Evolutionary conservation across 2,329 filamentous ascomycete genomes (phyloP), one percentile per base, ranked within the genome.

Genomic region (Lachnellula willkommii): DNA sequence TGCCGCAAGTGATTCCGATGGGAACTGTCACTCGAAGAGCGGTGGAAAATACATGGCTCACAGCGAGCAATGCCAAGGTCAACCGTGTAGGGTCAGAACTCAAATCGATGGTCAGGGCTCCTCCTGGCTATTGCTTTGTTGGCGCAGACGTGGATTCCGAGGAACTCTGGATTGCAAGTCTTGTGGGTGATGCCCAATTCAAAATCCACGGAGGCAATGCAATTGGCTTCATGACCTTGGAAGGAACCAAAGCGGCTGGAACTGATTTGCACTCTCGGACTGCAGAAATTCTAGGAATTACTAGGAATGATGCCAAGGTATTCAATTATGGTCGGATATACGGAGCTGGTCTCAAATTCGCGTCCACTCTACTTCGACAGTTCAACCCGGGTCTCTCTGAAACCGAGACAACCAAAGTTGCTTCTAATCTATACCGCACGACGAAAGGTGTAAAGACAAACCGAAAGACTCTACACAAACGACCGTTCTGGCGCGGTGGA

Each of bases 271-370:
- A 99, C 72, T 96, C 92, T 6, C 89, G 93, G 35, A 99, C 94
- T 28, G 95, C 94, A 1, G 80, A 81, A 5, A 99, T 99, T 55
- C 73, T 99, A 2, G 93, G 92, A 6, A 99, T 99, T 59, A 95
- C 90, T 2, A 83, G 94, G 59, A 96, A 96, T 66, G 85, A 96
- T 67, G 94, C 94, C 56, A 99, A 99, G 70, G 84, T 99, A 1
- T 99, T 99, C 78, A 99, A 99, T 71, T 99, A 99, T 66, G 95
- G 95, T 7, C 89, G 95, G 42, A 99, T 99, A 49, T 99, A 99
- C 68, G 95, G 94, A n/a, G 95, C 94, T 4, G 95, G 94, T 0
- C 76, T 97, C 50, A 95, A 91, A 65, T 99, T 99, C 68, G 94
- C 94, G 0, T 85, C 88, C 2, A 95, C 90, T 9, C 77, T 99